Conservation (phyloP, 2,329 filamentous ascomycete species). For the Catunica adiposa region DNA sequence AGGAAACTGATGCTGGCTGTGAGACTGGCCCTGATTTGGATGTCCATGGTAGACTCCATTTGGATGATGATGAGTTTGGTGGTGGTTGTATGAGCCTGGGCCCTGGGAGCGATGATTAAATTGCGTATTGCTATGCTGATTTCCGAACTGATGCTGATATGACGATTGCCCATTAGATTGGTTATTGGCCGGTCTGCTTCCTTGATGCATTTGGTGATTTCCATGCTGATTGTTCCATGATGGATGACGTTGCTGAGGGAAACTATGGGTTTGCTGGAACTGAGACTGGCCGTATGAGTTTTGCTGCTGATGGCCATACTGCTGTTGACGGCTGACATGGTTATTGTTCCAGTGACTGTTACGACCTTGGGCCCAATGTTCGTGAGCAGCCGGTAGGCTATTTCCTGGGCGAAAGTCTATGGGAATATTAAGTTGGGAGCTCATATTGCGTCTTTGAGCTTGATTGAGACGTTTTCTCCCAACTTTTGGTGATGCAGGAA, state of each 20-base stretch:
- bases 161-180: too few relatives aligned
- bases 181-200: background rate
- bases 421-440: constrained; percentile 38
- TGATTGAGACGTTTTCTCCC: constrained; percentile 37
- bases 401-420: constrained; percentile 29
- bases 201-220: background rate
- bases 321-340: too few relatives aligned
- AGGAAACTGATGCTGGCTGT: background rate
- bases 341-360: background rate
- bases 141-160: too few relatives aligned
- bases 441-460: constrained; percentile 47
- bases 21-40: background rate
- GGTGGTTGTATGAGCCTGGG: background rate
- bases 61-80: background rate
- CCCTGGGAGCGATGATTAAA: background rate
- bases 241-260: background rate
- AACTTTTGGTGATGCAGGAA: constrained; percentile 1
- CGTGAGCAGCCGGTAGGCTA: background rate
- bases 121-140: background rate
- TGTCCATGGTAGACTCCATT: background rate
- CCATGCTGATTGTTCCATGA: background rate
- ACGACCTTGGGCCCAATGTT: background rate
- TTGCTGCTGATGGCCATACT: too few relatives aligned
- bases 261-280: too few relatives aligned
- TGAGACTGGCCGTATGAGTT: too few relatives aligned